A percentile compares a stretch with the other conserved stretches of the same genome.
phyloP scores from a whole-genome alignment of 306 rosid genomes.

The Leucaena leucocephala region DNA sequence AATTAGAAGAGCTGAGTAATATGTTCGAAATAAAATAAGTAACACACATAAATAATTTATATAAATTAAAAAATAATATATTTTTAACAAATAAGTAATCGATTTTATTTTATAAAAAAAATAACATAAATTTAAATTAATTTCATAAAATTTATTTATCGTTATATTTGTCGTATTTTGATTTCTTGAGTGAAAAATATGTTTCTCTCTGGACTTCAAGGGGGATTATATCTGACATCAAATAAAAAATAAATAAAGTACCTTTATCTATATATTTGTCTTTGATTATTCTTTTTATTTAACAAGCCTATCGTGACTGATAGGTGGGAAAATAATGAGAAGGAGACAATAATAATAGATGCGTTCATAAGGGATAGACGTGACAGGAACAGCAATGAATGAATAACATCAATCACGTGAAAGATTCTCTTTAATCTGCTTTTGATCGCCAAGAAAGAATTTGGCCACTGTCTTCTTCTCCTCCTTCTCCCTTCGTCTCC shows the following conservation, averaged over 20 bases:
- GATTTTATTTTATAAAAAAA: too few relatives aligned
- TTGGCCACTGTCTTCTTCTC: conserved; percentile 38
- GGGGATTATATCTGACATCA: too few relatives aligned
- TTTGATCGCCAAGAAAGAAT: conserved; percentile 30
- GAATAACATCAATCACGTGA: conserved; percentile 65
- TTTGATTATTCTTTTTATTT: neutral
- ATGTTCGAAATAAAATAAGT: neutral
- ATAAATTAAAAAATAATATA: neutral
- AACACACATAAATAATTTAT: neutral
- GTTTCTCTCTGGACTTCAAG: too few relatives aligned
- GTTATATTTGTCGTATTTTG: too few relatives aligned
- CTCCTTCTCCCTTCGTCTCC: neutral
- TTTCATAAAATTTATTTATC: too few relatives aligned
- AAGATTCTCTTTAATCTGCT: conserved; percentile 53
- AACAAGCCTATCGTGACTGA: neutral
- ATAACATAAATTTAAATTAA: too few relatives aligned
- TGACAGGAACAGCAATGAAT: conserved; percentile 49
- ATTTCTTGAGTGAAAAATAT: too few relatives aligned
- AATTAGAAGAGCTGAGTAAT: neutral
- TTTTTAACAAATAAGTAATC: too few relatives aligned
- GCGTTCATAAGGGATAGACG: conserved; percentile 48
- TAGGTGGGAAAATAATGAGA: conserved; percentile 16
- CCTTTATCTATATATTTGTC: neutral
- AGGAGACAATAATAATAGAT: conserved; percentile 54
- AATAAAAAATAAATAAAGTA: neutral